Conservation (phyloP, 1,139 yeast species). For the Scheffersomyces parashehatae region DNA sequence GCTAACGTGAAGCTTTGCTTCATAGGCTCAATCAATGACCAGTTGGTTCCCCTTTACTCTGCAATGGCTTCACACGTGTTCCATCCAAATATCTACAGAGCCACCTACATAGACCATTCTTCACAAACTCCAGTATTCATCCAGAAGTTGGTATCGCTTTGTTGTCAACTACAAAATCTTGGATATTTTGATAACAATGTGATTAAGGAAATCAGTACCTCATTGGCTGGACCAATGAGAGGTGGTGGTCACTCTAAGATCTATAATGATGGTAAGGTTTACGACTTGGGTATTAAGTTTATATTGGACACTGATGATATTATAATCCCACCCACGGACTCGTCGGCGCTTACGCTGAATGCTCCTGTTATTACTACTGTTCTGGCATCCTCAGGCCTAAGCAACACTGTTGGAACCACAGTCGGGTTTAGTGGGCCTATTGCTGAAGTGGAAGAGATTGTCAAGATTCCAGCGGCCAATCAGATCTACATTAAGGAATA, state of each 20-base stretch:
- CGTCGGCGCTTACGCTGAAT: not conserved
- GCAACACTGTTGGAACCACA: not conserved
- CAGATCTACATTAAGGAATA: slow-evolving; percentile 62
- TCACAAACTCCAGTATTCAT: slow-evolving; percentile 50
- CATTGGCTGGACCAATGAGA: slow-evolving; percentile 86
- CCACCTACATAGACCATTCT: slow-evolving; percentile 79
- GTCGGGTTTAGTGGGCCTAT: not conserved
- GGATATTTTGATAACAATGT: slow-evolving; percentile 77
- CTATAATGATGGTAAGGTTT: slow-evolving; percentile 83
- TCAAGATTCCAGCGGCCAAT: slow-evolving; percentile 33
- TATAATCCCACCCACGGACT: slow-evolving; percentile 32
- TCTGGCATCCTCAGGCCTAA: not conserved
- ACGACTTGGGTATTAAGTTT: slow-evolving; percentile 74
- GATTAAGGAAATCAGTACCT: slow-evolving; percentile 75
- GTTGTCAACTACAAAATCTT: slow-evolving; percentile 56
- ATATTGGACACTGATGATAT: slow-evolving; percentile 73
- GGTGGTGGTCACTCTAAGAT: slow-evolving; percentile 94
- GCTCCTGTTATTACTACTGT: not conserved
- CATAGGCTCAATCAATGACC: slow-evolving; percentile 89
- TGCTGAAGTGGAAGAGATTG: slow-evolving; percentile 9
- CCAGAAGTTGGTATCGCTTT: slow-evolving; percentile 44
- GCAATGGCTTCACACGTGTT: slow-evolving; percentile 78
- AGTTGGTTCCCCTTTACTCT: slow-evolving; percentile 87
- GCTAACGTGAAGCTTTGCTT: slow-evolving; percentile 77
- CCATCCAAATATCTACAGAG: slow-evolving; percentile 89